Conservation (phyloP, 129 eudicot species). For the Helianthus tuberosus region DNA sequence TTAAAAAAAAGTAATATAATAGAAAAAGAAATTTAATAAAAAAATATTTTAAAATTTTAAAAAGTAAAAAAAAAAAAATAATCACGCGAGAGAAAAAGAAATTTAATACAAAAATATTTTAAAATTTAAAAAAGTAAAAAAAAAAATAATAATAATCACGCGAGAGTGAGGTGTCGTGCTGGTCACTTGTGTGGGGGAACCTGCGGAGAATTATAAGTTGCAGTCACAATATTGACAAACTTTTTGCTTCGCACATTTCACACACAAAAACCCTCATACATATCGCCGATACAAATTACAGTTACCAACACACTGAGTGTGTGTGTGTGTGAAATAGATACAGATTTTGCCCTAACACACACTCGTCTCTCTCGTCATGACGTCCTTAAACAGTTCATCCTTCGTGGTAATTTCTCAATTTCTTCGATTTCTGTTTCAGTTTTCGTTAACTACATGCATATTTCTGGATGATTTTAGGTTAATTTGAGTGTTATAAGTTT, state of each 20-base stretch:
- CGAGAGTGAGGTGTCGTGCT: neutral
- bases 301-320: neutral
- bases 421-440: neutral
- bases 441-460: neutral
- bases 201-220: conserved; percentile 28
- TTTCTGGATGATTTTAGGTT: neutral
- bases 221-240: conserved; percentile 18
- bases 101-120: too few relatives aligned
- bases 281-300: neutral
- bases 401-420: neutral
- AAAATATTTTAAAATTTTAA: too few relatives aligned
- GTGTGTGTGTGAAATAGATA: neutral
- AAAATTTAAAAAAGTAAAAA: too few relatives aligned
- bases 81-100: too few relatives aligned
- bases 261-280: neutral
- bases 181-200: neutral
- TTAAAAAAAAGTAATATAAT: too few relatives aligned
- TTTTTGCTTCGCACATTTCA: neutral
- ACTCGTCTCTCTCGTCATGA: conserved; percentile 31
- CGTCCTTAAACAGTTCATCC: conserved; percentile 26
- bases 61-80: too few relatives aligned
- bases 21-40: too few relatives aligned
- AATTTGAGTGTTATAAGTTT: neutral
- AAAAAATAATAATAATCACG: neutral
- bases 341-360: neutral